Evolutionary conservation across 2,329 filamentous ascomycete species (phyloP), one percentile per base, ranked within the genome.

Genomic region (Nectriaceae sp.): DNA sequence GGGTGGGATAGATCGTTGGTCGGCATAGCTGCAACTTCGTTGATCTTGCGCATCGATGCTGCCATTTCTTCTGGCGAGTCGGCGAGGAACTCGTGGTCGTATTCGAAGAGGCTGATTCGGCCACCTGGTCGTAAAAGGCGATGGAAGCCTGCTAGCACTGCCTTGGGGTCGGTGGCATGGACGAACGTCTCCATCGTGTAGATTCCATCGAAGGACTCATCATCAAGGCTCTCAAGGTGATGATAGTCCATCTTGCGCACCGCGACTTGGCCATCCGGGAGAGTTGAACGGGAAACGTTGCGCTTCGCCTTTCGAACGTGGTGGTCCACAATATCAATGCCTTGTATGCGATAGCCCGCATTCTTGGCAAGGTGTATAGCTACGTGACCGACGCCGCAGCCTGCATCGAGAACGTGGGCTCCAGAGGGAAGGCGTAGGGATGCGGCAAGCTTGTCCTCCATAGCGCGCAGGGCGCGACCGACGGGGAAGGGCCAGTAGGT

Each of bases 101-200:
- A 77, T 53, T 80, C 76, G 55, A 73, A 70, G 26, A 76, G 56
- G 1, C 67, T 71, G 4, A 80, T 37, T 2, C 64, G 65, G 1
- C 77, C 77, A 20, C 77, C 77, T 1, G 76, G 76, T 18, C 67
- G 65, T 6, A 81, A 62, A 0, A 78, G 51, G 13, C 75, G 73
- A 56, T 68, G 70, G 62, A 82, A 80, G 19, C 74, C 72, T 3
- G 52, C 55, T 4, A 79, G 63, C 2, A 75, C 78, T 3, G 61
- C 61, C 26, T 67, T 57, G 1, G 75, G 72, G 29, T 80, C 70
- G 1, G 72, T 76, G 1, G 78, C 76, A 55, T 82, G 78, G 1
- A 80, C 77, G 39, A 82, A 71, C 0, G 77, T 79, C 61, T 82
- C 77, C 72, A 81, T 78, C 0, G 77, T 81, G 59, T 81, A 82